Evolutionary conservation across 495 filamentous ascomycete species (phyloP), one percentile per base, ranked within the genome.

Genomic region (Letharia columbiana): DNA sequence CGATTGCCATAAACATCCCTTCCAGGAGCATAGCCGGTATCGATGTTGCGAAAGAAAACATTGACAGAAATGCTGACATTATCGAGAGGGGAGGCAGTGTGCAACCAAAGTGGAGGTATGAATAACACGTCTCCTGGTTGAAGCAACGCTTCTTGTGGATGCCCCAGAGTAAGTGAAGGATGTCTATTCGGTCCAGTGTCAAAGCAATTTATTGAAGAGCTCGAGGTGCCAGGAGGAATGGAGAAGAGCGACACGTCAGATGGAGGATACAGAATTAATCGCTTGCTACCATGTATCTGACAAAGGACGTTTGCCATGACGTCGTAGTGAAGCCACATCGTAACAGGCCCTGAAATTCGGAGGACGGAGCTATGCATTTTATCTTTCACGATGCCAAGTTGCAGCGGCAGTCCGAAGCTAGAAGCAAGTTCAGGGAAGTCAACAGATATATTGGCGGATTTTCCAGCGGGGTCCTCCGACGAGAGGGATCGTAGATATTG

Each of bases 301-400:
- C 89, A 93, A 57, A 94, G 86, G 10, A 96, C 80, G 71, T 96
- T 96, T 35, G 91, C 91, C 86, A 95, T 92, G 23, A 89, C 88
- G 75, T 96, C 91, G 78, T 92, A 96, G 74, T 96, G 91, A 37
- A 96, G 79, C 92, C 91, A 96, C 85, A 98, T 91, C 37, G 83
- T 87, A 5, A 95, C 91, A 0, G 84, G 86, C 2, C 91, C 90
- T 18, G 90, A 92, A 52, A 96, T 86, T 37, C 91, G 80, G 35
- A 96, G 75, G 1, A 91, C 87, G 0, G 90, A 91, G 72, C 89
- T 94, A 71, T 95, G 91, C n/a, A 82, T 77, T 68, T 86, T 85
- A 33, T 83, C 76, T 2, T 72, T 72, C 4, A 87, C 84, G n/a
- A 82, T 75, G 2, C 77, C 75, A 37, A 96, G 77, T 60, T 85